Evolutionary conservation across 192 early-diverging fungal species (phyloP), one percentile per base, ranked within the genome.

Genomic region (Glomus cerebriforme): DNA sequence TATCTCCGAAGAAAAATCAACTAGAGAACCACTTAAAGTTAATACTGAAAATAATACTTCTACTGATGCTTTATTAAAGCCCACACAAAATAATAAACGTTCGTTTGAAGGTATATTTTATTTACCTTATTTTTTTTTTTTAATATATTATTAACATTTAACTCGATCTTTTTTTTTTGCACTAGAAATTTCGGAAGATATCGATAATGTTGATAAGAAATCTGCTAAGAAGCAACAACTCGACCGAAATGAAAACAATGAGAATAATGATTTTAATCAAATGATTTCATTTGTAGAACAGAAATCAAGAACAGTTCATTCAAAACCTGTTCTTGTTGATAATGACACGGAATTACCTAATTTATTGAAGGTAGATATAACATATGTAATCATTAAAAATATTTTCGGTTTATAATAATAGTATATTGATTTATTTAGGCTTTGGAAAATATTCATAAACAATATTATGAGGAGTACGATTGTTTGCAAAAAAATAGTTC

Each of bases 401-500:
- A 37, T 43, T 43, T 64, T 13, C 7, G 19, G 15, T 79, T 58
- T 68, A 69, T 13, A 24, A 60, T 45, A 10, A 37, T 19, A 47
- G 26, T n/a, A 39, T 3, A 60, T 73, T 29, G 12, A 24, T 29
- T 19, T 24, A 12, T 31, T 7, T 73, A 88, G 84, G 83, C 93
- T 69, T 87, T 98, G 13, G 79, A 84, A 37, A 60, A 85, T 13
- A 85, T 97, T 10, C 96, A 97, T 83, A 60, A 82, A 35, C 54
- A 73, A 26, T 98, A 92, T 82, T 98, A 93, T 78, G 85, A 82
- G 1, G 72, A 47, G 27, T 83, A 86, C 32, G 85, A 85, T n/a
- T 24, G 59, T 8, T 71, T 62, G 19, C 67, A 39, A 75, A n/a
- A n/a, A n/a, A 75, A 72, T 22, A 45, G 27, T 3, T 75, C 37